Evolutionary conservation across 2,329 filamentous ascomycete genomes (phyloP).

Genomic region (Talaromyces sp.): DNA sequence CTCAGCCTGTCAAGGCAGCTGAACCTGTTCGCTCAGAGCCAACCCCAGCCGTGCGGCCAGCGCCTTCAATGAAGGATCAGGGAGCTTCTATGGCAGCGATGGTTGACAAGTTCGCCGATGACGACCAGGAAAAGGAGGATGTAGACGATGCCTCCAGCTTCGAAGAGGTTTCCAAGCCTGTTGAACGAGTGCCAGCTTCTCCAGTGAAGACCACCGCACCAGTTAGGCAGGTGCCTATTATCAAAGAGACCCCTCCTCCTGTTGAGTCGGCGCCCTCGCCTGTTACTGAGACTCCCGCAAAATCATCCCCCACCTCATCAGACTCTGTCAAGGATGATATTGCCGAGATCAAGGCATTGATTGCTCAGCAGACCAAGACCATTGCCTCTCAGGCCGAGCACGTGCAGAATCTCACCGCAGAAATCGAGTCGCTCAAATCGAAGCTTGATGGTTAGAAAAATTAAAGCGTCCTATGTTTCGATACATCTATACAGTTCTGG

Average conservation of each 20-base stretch:
- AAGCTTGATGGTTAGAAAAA: conserved; percentile 6
- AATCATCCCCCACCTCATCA: conserved; percentile 32
- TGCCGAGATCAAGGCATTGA: conserved; percentile 69
- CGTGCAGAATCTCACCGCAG: conserved; percentile 63
- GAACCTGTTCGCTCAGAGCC: conserved; percentile 21
- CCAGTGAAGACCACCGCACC: conserved; percentile 13
- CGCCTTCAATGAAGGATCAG: conserved; percentile 75
- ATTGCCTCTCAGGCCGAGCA: conserved; percentile 74
- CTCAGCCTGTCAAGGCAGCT: conserved; percentile 27
- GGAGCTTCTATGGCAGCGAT: conserved; percentile 80
- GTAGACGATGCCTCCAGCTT: conserved; percentile 67
- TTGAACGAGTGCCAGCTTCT: conserved; percentile 50
- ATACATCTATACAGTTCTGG: background rate
- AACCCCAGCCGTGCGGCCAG: conserved; percentile 43
- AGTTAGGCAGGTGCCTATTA: background rate
- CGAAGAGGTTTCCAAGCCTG: conserved; percentile 75
- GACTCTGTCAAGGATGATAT: conserved; percentile 62
- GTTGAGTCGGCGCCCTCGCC: conserved; percentile 32
- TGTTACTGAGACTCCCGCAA: conserved; percentile 25
- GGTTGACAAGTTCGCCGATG: conserved; percentile 81
- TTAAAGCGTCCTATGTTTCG: background rate
- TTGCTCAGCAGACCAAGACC: conserved; percentile 72
- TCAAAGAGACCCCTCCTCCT: background rate
- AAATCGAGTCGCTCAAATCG: conserved; percentile 72
- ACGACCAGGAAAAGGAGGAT: conserved; percentile 57